phyloP scores from a whole-genome alignment of 192 early-diverging fungal species.

The Gorgonomyces haynaldii region DNA sequence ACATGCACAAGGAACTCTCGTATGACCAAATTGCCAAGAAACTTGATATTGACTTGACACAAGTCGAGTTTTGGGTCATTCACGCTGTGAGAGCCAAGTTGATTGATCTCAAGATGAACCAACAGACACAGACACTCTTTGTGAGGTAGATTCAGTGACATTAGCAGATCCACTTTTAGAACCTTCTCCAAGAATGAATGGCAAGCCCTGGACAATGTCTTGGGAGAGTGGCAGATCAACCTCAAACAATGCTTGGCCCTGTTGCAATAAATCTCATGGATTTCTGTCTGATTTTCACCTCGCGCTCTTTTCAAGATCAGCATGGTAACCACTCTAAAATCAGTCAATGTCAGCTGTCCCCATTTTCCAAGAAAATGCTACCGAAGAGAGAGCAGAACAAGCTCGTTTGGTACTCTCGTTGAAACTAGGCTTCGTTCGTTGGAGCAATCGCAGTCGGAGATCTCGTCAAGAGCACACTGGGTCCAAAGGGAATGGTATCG shows the following conservation, averaged over 20 bases:
- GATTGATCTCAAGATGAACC: conserved; percentile 90
- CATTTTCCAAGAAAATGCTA: conserved; percentile 84
- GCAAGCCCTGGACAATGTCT: conserved; percentile 51
- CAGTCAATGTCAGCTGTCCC: conserved; percentile 1
- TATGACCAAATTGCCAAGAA: conserved; percentile 64
- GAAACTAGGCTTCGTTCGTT: conserved; percentile 73
- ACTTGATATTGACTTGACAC: conserved; percentile 60
- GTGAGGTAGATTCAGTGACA: conserved; percentile 32
- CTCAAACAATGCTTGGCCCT: conserved; percentile 69
- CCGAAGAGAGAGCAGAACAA: conserved; percentile 95
- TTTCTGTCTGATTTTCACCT: too few relatives aligned
- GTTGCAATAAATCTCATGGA: too few relatives aligned
- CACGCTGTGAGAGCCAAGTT: conserved; percentile 79
- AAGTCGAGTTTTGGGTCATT: conserved; percentile 94
- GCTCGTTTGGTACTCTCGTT: conserved; percentile 74
- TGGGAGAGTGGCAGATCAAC: conserved; percentile 70
- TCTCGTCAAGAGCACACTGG: conserved; percentile 92
- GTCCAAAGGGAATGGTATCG: conserved; percentile 94
- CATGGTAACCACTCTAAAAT: too few relatives aligned
- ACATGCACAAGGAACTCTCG: conserved; percentile 55
- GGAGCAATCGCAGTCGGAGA: conserved; percentile 98
- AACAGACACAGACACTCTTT: conserved; percentile 66
- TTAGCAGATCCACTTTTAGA: conserved; percentile 71
- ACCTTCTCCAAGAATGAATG: conserved; percentile 75
- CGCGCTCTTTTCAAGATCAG: too few relatives aligned